These are phyloP conservation scores for Sanghuangporus baumii DNA, from an alignment of 1,284 basidiomycete species.

Conservation along the genomic window DNA sequence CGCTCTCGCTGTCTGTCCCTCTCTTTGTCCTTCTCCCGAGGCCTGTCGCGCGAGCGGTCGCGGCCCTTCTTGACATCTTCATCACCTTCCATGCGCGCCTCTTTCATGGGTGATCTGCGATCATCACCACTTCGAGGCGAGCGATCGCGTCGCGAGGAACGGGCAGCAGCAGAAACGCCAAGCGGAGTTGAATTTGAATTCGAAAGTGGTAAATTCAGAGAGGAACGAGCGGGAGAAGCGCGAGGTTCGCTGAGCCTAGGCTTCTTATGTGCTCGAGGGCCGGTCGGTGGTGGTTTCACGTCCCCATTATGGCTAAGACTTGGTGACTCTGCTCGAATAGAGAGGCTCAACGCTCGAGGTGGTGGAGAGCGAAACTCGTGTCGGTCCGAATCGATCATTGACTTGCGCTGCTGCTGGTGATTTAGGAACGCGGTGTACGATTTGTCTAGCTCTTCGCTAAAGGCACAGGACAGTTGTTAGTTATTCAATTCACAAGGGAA, in stretches of 20 bases:
- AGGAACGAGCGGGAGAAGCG: slow-evolving; percentile 35
- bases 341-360: slow-evolving; percentile 20
- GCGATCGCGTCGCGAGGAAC: slow-evolving; percentile 13
- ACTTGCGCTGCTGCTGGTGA: slow-evolving; percentile 25
- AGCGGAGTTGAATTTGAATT: slow-evolving; percentile 9
- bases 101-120: slow-evolving; percentile 11
- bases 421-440: slow-evolving; percentile 55
- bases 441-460: slow-evolving; percentile 60
- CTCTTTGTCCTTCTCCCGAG: slow-evolving; percentile 26
- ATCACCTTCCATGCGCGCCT: slow-evolving; percentile 13
- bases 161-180: not conserved
- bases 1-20: slow-evolving; percentile 19
- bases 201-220: slow-evolving; percentile 3
- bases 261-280: slow-evolving; percentile 72
- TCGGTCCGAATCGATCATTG: slow-evolving; percentile 31
- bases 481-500: not conserved
- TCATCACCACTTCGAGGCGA: slow-evolving; percentile 9
- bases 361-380: slow-evolving; percentile 37
- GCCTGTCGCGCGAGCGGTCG: slow-evolving; percentile 23
- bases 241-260: slow-evolving; percentile 58
- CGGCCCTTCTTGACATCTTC: slow-evolving; percentile 12
- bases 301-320: slow-evolving; percentile 34
- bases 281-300: slow-evolving; percentile 62
- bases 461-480: not conserved
- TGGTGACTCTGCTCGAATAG: slow-evolving; percentile 30